These are phyloP conservation scores for Chaetomium tenue DNA, from an alignment of 495 filamentous ascomycete genomes.

Conservation along the genomic window DNA sequence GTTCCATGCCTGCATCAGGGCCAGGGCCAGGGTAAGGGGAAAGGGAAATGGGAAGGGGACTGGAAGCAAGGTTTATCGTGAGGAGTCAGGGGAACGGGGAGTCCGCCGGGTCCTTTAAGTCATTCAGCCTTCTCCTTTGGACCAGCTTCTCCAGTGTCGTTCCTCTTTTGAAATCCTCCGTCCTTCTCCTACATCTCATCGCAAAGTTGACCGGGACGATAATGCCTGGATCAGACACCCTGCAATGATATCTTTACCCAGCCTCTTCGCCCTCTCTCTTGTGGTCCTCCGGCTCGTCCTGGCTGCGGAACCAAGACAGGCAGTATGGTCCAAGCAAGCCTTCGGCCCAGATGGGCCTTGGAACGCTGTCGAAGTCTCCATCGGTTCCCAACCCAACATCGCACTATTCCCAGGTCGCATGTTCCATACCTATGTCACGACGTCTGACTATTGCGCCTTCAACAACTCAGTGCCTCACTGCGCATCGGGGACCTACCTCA, in stretches of 20 bases:
- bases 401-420: conserved; percentile 32
- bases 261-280: background rate
- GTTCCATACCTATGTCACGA: conserved; percentile 5
- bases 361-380: conserved; percentile 36
- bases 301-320: background rate
- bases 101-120: too few relatives aligned
- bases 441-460: conserved; percentile 13
- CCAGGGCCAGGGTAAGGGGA: too few relatives aligned
- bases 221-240: background rate
- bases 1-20: too few relatives aligned
- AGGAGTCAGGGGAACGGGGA: too few relatives aligned
- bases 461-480: conserved; percentile 12
- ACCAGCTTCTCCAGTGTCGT: background rate
- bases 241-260: background rate
- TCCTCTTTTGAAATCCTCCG: background rate
- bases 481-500: conserved; percentile 5
- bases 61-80: too few relatives aligned
- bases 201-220: background rate
- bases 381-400: conserved; percentile 35
- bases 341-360: conserved; percentile 42
- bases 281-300: background rate
- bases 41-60: too few relatives aligned
- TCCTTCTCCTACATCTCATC: too few relatives aligned
- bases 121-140: too few relatives aligned
- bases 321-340: background rate